phyloP scores from a whole-genome alignment of 2,329 filamentous ascomycete species.

The Penicillium polonicum region DNA sequence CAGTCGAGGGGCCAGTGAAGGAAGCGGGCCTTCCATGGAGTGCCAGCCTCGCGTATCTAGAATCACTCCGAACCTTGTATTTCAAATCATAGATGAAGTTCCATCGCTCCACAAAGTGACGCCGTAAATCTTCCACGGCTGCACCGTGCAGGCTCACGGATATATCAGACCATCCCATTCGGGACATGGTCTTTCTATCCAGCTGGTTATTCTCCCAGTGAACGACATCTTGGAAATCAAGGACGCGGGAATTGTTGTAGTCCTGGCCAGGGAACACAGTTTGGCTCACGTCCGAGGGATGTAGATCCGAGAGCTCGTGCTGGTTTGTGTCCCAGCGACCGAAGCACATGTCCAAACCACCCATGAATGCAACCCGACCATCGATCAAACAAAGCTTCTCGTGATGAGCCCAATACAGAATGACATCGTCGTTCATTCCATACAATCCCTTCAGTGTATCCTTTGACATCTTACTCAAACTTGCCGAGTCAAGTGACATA shows the following conservation, averaged over 20 bases:
- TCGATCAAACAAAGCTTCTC: conserved; percentile 87
- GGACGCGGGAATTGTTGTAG: conserved; percentile 84
- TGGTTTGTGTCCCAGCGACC: conserved; percentile 85
- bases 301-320: conserved; percentile 80
- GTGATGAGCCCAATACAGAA: conserved; percentile 90
- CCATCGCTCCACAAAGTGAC: conserved; percentile 84
- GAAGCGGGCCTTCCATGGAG: conserved; percentile 36
- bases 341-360: conserved; percentile 83
- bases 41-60: conserved; percentile 47
- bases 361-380: conserved; percentile 81
- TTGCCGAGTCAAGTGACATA: conserved; percentile 55
- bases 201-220: conserved; percentile 86
- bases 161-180: conserved; percentile 93
- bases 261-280: conserved; percentile 88
- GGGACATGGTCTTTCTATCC: conserved; percentile 71
- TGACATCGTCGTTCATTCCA: conserved; percentile 74
- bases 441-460: conserved; percentile 78
- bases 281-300: conserved; percentile 71
- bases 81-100: conserved; percentile 87
- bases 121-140: conserved; percentile 70
- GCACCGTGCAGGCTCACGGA: conserved; percentile 73
- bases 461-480: conserved; percentile 63
- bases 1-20: conserved; percentile 22
- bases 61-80: conserved; percentile 61
- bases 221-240: conserved; percentile 74